Evolutionary conservation across 495 filamentous ascomycete species (phyloP).

Genomic region (Chaetomium fimeti): DNA sequence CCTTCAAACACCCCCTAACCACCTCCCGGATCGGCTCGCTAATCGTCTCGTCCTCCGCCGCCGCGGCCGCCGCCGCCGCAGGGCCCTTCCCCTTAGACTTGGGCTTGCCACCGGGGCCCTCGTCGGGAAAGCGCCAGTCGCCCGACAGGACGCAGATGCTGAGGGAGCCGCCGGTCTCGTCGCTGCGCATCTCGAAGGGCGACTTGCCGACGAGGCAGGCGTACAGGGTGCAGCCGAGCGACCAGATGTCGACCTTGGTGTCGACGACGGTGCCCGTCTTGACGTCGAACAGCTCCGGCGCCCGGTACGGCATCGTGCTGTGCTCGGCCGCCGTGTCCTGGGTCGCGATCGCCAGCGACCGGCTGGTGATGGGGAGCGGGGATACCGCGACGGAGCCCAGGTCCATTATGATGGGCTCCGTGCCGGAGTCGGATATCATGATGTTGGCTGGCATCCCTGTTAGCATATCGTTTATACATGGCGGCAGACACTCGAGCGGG

Average conservation of each 20-base stretch:
- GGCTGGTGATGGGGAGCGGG: conserved; percentile 88
- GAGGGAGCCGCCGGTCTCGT: conserved; percentile 92
- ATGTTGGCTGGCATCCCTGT: conserved; percentile 60
- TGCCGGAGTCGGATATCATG: conserved; percentile 88
- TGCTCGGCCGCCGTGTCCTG: conserved; percentile 95
- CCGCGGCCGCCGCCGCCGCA: conserved; percentile 22
- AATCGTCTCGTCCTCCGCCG: conserved; percentile 45
- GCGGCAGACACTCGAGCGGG: too few species aligned
- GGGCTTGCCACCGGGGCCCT: conserved; percentile 53
- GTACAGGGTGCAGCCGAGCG: conserved; percentile 91
- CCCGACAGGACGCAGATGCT: conserved; percentile 88
- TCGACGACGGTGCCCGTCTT: conserved; percentile 91
- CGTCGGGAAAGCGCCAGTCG: conserved; percentile 92
- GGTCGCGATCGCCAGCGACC: conserved; percentile 83
- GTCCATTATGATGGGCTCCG: conserved; percentile 95
- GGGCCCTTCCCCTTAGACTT: conserved; percentile 54
- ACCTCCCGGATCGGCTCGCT: conserved; percentile 79
- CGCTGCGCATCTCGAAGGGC: conserved; percentile 90
- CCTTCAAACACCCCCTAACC: conserved; percentile 80
- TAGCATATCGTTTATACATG: too few species aligned
- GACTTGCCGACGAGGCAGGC: conserved; percentile 94
- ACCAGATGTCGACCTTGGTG: conserved; percentile 98
- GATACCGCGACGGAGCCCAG: conserved; percentile 87
- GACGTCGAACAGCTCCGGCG: conserved; percentile 96
- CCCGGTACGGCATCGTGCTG: conserved; percentile 97